phyloP scores from a whole-genome alignment of 2,329 filamentous ascomycete species.

The Magnaporthiopsis rhizophila region DNA sequence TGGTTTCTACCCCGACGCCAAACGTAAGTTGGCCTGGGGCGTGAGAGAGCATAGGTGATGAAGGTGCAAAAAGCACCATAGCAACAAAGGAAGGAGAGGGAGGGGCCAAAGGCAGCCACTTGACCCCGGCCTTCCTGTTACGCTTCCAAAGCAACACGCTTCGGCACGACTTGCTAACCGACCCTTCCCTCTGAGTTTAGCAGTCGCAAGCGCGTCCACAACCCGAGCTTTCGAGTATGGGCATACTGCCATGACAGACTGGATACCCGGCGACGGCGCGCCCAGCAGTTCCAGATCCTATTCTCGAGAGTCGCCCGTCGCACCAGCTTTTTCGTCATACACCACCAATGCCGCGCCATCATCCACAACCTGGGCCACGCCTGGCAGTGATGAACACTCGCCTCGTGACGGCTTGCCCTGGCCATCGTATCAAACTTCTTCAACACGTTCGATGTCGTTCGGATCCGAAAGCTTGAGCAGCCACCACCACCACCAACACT shows the following conservation, averaged over 20 bases:
- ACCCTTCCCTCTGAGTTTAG: conserved; percentile 15
- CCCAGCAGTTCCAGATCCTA: conserved; percentile 36
- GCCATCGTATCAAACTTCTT: conserved; percentile 29
- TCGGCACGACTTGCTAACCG: neutral
- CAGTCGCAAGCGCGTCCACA: conserved; percentile 25
- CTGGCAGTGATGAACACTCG: conserved; percentile 24
- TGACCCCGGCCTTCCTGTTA: neutral
- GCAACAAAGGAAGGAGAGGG: neutral
- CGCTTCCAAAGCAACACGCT: neutral
- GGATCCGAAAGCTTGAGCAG: conserved; percentile 31
- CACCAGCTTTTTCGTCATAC: conserved; percentile 42
- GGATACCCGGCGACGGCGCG: conserved; percentile 36
- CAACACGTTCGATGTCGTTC: conserved; percentile 40
- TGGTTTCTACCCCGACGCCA: conserved; percentile 29
- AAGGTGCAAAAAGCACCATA: neutral
- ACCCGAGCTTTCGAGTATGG: conserved; percentile 30
- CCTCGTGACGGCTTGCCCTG: conserved; percentile 38
- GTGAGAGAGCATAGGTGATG: neutral
- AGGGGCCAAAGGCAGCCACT: neutral
- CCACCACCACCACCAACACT: conserved; percentile 24
- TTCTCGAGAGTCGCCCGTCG: conserved; percentile 41
- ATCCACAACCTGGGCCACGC: conserved; percentile 33
- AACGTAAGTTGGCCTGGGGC: conserved; percentile 29
- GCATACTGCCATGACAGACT: conserved; percentile 30
- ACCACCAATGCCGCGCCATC: conserved; percentile 29